These are phyloP conservation scores for Pythium phragmiticola DNA, from an alignment of 352 stramenopile genomes.

Conservation along the genomic window DNA sequence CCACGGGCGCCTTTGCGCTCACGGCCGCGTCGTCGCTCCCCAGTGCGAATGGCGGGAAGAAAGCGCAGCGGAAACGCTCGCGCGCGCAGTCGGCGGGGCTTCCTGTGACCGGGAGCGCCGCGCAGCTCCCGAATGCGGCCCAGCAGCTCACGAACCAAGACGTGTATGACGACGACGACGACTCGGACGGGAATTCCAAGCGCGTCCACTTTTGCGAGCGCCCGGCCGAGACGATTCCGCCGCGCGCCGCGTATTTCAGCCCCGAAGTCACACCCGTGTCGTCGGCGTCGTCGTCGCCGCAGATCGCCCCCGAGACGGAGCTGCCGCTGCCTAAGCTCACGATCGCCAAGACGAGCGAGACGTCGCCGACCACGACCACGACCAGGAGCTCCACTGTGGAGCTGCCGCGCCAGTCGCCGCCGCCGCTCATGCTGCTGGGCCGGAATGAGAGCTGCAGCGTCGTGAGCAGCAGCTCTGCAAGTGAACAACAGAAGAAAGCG, in stretches of 20 bases:
- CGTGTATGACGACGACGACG: not conserved
- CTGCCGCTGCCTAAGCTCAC: constrained; percentile 2
- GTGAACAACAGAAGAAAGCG: constrained; percentile 7
- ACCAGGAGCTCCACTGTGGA: not conserved
- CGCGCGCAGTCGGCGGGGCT: constrained; percentile 20
- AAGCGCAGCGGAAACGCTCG: constrained; percentile 20
- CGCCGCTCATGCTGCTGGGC: not conserved
- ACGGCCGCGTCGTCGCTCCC: not conserved
- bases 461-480: not conserved
- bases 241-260: constrained; percentile 12
- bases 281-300: constrained; percentile 19
- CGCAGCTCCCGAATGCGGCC: not conserved
- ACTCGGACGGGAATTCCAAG: constrained; percentile 28
- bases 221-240: constrained; percentile 44
- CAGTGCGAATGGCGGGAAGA: not conserved
- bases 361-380: too few species aligned
- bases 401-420: constrained; percentile 2
- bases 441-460: constrained; percentile 8
- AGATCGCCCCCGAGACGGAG: constrained; percentile 11
- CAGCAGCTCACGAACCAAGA: not conserved
- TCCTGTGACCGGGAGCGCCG: not conserved
- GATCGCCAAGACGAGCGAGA: too few species aligned
- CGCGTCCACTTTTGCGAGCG: constrained; percentile 51
- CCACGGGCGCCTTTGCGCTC: constrained; percentile 10
- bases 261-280: constrained; percentile 17